Evolutionary conservation across 768 basidiomycete genomes (phyloP).

Genomic region (Termitomyces sp.): DNA sequence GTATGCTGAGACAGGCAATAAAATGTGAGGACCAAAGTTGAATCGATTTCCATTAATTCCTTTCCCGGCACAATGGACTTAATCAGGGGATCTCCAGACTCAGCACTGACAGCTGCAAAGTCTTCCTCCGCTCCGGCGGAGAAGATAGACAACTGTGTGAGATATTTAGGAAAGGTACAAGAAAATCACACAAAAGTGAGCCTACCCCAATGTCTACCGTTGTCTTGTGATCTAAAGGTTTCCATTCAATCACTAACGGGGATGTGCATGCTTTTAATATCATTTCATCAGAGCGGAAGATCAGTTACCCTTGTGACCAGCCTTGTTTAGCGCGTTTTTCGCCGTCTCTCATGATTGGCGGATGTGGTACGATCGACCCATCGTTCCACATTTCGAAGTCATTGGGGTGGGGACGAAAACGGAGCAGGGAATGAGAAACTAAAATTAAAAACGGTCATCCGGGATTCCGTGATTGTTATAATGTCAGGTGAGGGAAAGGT

Average conservation of each 20-base stretch:
- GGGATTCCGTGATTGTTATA: neutral
- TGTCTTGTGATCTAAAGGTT: constrained; percentile 45
- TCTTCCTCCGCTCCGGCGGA: neutral
- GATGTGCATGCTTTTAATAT: neutral
- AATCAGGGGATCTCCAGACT: constrained; percentile 51
- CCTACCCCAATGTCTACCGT: constrained; percentile 38
- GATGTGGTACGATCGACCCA: constrained; percentile 49
- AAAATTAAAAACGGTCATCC: neutral
- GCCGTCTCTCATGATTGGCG: constrained; percentile 57
- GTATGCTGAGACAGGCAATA: constrained; percentile 30
- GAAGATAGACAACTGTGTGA: neutral
- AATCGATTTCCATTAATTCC: neutral
- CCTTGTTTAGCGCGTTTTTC: constrained; percentile 48
- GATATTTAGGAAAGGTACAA: neutral
- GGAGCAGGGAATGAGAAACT: neutral
- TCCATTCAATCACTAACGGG: constrained; percentile 64
- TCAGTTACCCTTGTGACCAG: constrained; percentile 57
- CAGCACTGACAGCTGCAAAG: constrained; percentile 26
- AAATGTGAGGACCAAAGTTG: neutral
- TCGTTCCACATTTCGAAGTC: constrained; percentile 53
- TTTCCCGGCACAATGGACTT: constrained; percentile 35
- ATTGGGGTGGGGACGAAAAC: no score
- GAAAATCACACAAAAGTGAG: neutral
- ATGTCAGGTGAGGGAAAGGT: neutral
- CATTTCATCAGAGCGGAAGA: neutral